Percentiles rank a stretch among this genome's conserved stretches.
Evolutionary conservation across 768 basidiomycete genomes (phyloP).

Genomic region (Suillus paluster): DNA sequence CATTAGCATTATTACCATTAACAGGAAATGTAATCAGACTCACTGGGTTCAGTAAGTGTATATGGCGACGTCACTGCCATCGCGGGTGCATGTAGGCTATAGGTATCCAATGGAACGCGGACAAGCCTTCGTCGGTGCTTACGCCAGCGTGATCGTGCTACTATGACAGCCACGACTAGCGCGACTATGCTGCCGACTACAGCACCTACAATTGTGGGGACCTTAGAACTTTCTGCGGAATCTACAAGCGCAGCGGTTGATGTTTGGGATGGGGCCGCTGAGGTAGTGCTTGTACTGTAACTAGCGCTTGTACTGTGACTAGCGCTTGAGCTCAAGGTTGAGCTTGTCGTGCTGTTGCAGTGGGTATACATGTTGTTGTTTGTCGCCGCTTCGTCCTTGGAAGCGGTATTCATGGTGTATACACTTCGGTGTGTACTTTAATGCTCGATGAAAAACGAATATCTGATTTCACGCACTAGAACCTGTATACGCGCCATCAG

Average conservation of each 20-base stretch:
- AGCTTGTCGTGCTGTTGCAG: constrained; percentile 19
- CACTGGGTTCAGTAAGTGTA: background rate
- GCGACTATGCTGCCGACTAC: constrained; percentile 8
- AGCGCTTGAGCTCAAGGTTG: constrained; percentile 7
- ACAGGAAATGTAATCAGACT: background rate
- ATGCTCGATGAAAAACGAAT: background rate
- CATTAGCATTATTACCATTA: too few relatives aligned
- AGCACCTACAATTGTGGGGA: constrained; percentile 6
- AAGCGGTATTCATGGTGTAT: constrained; percentile 23
- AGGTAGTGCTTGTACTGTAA: constrained; percentile 4
- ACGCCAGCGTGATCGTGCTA: constrained; percentile 3
- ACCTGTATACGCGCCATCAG: constrained; percentile 8
- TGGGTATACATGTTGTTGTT: constrained; percentile 35
- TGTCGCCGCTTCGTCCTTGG: constrained; percentile 19
- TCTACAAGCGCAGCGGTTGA: background rate
- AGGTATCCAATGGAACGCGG: background rate
- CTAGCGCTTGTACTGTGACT: too few relatives aligned
- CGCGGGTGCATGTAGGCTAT: background rate
- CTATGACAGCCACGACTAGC: background rate
- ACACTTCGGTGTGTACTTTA: constrained; percentile 15
- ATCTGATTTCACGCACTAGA: constrained; percentile 16
- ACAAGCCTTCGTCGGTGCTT: constrained; percentile 1
- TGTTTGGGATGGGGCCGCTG: constrained; percentile 6
- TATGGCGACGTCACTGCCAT: constrained; percentile 5
- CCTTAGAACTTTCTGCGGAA: background rate